phyloP scores from a whole-genome alignment of 2,329 filamentous ascomycete genomes.

The Fusarium floridanum region DNA sequence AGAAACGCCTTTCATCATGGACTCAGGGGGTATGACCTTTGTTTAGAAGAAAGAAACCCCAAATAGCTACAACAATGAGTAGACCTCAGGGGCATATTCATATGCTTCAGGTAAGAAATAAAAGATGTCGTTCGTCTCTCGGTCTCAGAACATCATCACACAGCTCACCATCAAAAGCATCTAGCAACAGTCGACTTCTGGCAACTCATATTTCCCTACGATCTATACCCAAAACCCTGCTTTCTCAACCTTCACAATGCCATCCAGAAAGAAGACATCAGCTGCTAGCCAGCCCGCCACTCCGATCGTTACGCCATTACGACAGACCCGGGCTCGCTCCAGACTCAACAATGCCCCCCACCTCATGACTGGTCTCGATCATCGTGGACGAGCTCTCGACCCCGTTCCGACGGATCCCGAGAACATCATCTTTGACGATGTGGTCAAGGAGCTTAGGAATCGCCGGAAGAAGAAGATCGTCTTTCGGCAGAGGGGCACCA shows the following conservation, averaged over 20 bases:
- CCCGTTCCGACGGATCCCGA: conserved; percentile 30
- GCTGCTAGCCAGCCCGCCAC: background rate
- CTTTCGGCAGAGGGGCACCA: background rate
- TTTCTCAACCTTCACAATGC: conserved; percentile 15
- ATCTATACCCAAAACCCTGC: background rate
- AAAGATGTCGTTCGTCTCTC: background rate
- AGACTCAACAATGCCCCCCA: conserved; percentile 35
- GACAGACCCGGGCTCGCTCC: conserved; percentile 41
- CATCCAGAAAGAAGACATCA: background rate
- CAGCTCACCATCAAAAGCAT: background rate
- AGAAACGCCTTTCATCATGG: background rate
- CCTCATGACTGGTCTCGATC: conserved; percentile 42
- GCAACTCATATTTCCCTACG: background rate
- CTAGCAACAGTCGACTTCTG: background rate
- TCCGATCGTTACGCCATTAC: conserved; percentile 9
- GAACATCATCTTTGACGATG: conserved; percentile 23
- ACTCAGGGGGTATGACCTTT: background rate
- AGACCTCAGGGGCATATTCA: background rate
- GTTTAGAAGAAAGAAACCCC: background rate
- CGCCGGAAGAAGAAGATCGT: conserved; percentile 8
- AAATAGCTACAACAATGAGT: background rate
- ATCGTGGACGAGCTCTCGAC: conserved; percentile 17
- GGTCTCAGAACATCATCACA: background rate
- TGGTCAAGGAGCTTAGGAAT: conserved; percentile 9
- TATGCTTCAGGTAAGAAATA: background rate